A percentile compares a stretch with the other conserved stretches of the same genome.
phyloP scores from a whole-genome alignment of 2,329 filamentous ascomycete species.

The Colletotrichum liriopes region DNA sequence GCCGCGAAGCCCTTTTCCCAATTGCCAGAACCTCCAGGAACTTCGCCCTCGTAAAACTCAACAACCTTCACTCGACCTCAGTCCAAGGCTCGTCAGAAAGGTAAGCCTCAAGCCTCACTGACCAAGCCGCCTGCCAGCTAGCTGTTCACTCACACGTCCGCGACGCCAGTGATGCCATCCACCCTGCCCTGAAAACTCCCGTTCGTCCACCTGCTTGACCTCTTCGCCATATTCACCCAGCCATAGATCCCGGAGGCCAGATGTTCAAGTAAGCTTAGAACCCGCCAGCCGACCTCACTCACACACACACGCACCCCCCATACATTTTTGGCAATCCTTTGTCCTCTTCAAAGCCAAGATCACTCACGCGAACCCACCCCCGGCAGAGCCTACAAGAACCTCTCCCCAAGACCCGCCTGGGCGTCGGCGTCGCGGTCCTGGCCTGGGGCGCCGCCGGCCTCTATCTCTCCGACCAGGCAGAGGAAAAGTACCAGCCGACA shows the following conservation, averaged over 20 bases:
- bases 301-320: neutral
- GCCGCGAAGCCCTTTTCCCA: neutral
- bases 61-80: neutral
- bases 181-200: neutral
- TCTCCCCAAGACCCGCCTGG: constrained; percentile 79
- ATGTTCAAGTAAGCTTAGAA: constrained; percentile 43
- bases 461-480: constrained; percentile 80
- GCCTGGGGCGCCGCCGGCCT: constrained; percentile 83
- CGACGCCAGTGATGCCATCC: neutral
- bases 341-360: neutral
- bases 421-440: constrained; percentile 82
- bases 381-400: constrained; percentile 78
- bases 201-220: neutral
- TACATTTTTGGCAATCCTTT: neutral
- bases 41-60: constrained; percentile 5
- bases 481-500: constrained; percentile 79
- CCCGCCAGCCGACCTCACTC: neutral
- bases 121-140: no score
- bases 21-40: neutral
- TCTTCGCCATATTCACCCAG: neutral
- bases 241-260: constrained; percentile 16
- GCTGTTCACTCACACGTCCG: neutral
- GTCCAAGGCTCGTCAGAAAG: neutral
- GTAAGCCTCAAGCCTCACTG: neutral
- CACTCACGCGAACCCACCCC: constrained; percentile 4